Percentiles rank a stretch among this genome's conserved stretches.
phyloP scores from a whole-genome alignment of 139 green algal species.

The Chlorella vulgaris region DNA sequence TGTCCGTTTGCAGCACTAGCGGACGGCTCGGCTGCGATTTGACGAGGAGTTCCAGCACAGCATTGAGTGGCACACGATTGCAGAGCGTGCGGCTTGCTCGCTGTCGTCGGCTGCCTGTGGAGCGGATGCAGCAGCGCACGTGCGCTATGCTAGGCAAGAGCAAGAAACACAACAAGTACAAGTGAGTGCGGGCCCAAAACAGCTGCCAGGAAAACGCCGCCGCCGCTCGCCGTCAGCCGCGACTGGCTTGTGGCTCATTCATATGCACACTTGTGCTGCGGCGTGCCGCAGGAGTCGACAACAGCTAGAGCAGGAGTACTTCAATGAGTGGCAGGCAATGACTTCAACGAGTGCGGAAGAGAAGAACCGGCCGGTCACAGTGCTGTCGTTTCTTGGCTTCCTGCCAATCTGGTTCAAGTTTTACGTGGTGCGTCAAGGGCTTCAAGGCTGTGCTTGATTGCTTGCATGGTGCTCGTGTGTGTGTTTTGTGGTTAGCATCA shows the following conservation, averaged over 20 bases:
- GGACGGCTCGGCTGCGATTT: too few relatives aligned
- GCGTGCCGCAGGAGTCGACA: conserved; percentile 29
- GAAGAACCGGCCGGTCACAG: conserved; percentile 5
- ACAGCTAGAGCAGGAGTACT: conserved; percentile 36
- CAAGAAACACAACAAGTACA: conserved; percentile 43
- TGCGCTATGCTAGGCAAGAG: not conserved
- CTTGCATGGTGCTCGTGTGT: too few relatives aligned
- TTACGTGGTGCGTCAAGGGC: not conserved
- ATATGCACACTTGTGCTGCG: not conserved
- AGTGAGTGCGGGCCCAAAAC: not conserved
- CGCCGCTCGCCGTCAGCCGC: too few relatives aligned
- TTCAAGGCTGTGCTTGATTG: too few relatives aligned
- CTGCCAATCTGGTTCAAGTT: conserved; percentile 28
- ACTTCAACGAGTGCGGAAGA: conserved; percentile 25
- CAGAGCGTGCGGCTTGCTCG: not conserved
- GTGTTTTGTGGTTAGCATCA: too few relatives aligned
- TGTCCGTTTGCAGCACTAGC: too few relatives aligned
- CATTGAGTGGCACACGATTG: not conserved
- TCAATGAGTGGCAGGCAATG: conserved; percentile 34
- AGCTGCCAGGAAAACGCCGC: not conserved
- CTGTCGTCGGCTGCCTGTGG: not conserved
- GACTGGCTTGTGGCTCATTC: too few relatives aligned
- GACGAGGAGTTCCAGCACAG: not conserved
- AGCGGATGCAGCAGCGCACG: too few relatives aligned
- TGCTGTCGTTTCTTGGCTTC: conserved; percentile 19